These are phyloP conservation scores for Pisolithus tinctorius DNA, from an alignment of 768 basidiomycete species.

Conservation along the genomic window DNA sequence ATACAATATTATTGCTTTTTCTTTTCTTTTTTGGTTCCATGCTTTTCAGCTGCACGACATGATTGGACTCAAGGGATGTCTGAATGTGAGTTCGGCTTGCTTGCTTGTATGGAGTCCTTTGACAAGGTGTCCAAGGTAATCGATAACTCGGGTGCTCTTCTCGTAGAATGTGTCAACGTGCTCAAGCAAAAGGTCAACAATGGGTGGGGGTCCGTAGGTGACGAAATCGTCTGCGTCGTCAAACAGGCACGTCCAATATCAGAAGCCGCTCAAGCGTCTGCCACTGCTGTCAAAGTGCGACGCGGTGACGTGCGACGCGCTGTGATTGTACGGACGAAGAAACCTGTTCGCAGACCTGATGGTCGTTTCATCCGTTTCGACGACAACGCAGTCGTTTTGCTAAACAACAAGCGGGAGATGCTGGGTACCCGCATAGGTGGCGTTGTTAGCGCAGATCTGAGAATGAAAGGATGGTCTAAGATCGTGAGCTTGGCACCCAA, in stretches of 20 bases:
- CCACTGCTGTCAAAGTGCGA: slow-evolving; percentile 83
- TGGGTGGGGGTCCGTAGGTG: slow-evolving; percentile 88
- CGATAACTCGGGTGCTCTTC: slow-evolving; percentile 93
- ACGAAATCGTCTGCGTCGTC: slow-evolving; percentile 94
- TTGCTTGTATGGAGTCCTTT: neutral
- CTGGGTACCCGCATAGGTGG: slow-evolving; percentile 92
- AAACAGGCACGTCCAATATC: slow-evolving; percentile 84
- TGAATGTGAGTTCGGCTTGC: slow-evolving; percentile 54
- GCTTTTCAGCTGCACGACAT: slow-evolving; percentile 33
- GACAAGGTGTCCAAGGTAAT: slow-evolving; percentile 56
- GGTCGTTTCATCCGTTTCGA: slow-evolving; percentile 87
- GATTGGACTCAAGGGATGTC: slow-evolving; percentile 92
- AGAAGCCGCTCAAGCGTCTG: slow-evolving; percentile 55
- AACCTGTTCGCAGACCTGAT: slow-evolving; percentile 79
- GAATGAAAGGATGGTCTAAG: slow-evolving; percentile 92
- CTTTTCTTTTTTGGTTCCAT: neutral
- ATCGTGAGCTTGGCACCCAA: slow-evolving; percentile 89
- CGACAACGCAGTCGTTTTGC: slow-evolving; percentile 90
- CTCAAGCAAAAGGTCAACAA: slow-evolving; percentile 94
- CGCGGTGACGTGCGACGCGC: slow-evolving; percentile 94
- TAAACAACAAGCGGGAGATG: slow-evolving; percentile 97
- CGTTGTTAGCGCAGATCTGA: slow-evolving; percentile 84
- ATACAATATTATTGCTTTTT: neutral
- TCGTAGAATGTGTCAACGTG: slow-evolving; percentile 95
- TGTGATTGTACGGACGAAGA: slow-evolving; percentile 90